These are phyloP conservation scores for Funneliformis mosseae DNA, from an alignment of 192 early-diverging fungal species.

Conservation along the genomic window DNA sequence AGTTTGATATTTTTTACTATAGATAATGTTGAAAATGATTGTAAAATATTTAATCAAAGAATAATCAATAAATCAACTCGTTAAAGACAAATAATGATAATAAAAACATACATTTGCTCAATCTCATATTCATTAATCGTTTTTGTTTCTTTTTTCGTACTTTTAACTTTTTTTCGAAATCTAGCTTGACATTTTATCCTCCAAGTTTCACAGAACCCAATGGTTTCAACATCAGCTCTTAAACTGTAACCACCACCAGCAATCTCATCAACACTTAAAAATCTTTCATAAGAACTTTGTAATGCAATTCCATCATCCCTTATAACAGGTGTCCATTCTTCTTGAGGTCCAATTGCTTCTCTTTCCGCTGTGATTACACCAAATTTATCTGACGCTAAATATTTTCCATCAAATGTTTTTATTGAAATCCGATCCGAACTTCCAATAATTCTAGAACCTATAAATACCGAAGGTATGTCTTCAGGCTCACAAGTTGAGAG, in stretches of 20 bases:
- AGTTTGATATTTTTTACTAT: constrained; percentile 73
- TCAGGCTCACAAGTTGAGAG: constrained; percentile 44
- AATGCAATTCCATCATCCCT: constrained; percentile 59
- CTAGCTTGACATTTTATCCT: constrained; percentile 70
- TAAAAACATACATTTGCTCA: constrained; percentile 66
- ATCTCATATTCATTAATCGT: constrained; percentile 60
- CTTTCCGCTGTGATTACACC: constrained; percentile 69
- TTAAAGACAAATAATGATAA: background rate
- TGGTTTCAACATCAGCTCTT: constrained; percentile 69
- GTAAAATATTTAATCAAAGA: background rate
- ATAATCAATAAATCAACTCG: background rate
- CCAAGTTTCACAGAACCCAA: constrained; percentile 76
- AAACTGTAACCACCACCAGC: constrained; percentile 55
- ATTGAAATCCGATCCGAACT: constrained; percentile 55
- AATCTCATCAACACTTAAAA: constrained; percentile 64
- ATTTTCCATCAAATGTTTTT: constrained; percentile 65
- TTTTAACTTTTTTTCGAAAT: constrained; percentile 60
- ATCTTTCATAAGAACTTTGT: constrained; percentile 67
- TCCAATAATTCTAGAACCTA: constrained; percentile 64
- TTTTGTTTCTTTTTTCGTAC: constrained; percentile 49
- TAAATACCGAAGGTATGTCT: constrained; percentile 68
- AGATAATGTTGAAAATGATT: background rate
- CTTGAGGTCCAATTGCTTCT: constrained; percentile 78
- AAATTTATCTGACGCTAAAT: constrained; percentile 78
- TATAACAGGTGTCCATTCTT: constrained; percentile 74